Conservation (phyloP, 257 asterid species). For the Lavandula angustifolia region DNA sequence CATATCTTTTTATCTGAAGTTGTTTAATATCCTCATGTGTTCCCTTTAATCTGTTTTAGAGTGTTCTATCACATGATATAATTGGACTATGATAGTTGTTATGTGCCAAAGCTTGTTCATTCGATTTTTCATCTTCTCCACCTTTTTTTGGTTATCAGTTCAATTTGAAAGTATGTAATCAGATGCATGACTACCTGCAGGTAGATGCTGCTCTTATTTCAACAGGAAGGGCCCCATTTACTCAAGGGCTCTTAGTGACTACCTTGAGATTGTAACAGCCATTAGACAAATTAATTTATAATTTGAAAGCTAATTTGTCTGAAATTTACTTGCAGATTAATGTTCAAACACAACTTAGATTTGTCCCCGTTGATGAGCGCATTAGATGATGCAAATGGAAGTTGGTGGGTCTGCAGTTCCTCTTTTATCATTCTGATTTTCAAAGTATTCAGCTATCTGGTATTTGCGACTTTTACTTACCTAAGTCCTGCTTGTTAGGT, state of each 20-base stretch:
- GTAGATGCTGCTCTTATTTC: slow-evolving; percentile 99
- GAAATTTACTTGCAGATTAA: slow-evolving; percentile 57
- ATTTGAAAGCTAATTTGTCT: slow-evolving; percentile 22
- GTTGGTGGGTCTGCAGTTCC: slow-evolving; percentile 53
- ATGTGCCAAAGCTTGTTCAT: slow-evolving; percentile 16
- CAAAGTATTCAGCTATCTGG: slow-evolving; percentile 25
- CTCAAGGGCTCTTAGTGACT: slow-evolving; percentile 76
- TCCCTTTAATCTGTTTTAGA: slow-evolving; percentile 12
- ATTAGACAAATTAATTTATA: slow-evolving; percentile 20
- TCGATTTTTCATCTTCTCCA: slow-evolving; percentile 19
- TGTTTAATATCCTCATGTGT: background rate
- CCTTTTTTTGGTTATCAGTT: slow-evolving; percentile 19
- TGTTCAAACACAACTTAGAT: slow-evolving; percentile 90
- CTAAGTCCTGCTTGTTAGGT: slow-evolving; percentile 53
- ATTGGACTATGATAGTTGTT: slow-evolving; percentile 25
- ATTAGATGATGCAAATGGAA: slow-evolving; percentile 87
- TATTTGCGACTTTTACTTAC: slow-evolving; percentile 33
- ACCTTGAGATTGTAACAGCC: slow-evolving; percentile 23
- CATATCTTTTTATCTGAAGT: slow-evolving; percentile 10
- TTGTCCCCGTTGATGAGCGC: slow-evolving; percentile 92
- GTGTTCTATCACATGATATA: slow-evolving; percentile 21
- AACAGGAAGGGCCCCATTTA: slow-evolving; percentile 97
- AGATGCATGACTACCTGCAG: slow-evolving; percentile 49
- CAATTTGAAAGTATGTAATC: slow-evolving; percentile 19
- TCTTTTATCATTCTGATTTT: slow-evolving; percentile 18